Percentiles rank a stretch among this genome's conserved stretches.
Evolutionary conservation across 306 rosid species (phyloP).

Genomic region (Acacia acuminata): DNA sequence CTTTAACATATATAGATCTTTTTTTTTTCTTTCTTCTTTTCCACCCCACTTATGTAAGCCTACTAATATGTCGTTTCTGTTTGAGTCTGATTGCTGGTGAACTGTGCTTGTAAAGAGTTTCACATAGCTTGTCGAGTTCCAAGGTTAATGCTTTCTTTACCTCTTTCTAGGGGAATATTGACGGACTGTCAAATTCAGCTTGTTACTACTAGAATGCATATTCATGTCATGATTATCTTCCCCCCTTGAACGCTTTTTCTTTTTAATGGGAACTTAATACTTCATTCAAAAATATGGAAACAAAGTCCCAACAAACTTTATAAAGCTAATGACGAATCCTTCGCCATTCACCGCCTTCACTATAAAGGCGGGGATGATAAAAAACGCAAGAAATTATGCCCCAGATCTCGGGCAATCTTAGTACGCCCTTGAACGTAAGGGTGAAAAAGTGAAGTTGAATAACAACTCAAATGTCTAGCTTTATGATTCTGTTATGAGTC

Average conservation of each 20-base stretch:
- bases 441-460: neutral
- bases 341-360: neutral
- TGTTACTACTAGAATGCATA: neutral
- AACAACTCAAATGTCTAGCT: neutral
- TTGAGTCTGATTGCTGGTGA: constrained; percentile 38
- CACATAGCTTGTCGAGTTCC: constrained; percentile 35
- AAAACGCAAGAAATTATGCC: neutral
- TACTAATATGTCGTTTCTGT: constrained; percentile 1
- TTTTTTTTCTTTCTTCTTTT: neutral
- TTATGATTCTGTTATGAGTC: neutral
- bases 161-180: constrained; percentile 9
- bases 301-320: neutral
- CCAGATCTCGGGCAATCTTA: neutral
- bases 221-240: neutral
- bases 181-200: neutral
- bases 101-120: constrained; percentile 49
- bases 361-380: neutral
- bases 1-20: constrained; percentile 31
- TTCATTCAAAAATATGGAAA: neutral
- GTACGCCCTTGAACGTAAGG: neutral
- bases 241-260: too few relatives aligned
- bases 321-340: neutral
- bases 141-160: constrained; percentile 22
- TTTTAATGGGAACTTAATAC: neutral
- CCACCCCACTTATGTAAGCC: constrained; percentile 6